A percentile compares a stretch with the other conserved stretches of the same genome.
These are phyloP conservation scores for Chrysanthemum seticuspe DNA, from an alignment of 129 eudicot genomes.

Conservation along the genomic window DNA sequence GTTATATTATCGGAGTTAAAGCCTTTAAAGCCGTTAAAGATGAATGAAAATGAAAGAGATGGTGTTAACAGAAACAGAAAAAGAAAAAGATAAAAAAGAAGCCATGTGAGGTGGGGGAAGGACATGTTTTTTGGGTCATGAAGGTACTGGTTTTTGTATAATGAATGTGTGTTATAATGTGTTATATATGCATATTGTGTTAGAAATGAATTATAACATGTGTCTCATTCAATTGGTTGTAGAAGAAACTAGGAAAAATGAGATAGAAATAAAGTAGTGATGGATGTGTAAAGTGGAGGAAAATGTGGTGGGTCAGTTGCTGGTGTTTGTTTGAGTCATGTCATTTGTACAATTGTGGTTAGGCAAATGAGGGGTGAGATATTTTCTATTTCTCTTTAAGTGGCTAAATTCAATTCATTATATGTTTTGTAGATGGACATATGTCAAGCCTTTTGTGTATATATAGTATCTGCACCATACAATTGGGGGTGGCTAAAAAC, in stretches of 20 bases:
- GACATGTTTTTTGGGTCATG: conserved; percentile 23
- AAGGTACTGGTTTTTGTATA: neutral
- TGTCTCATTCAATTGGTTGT: conserved; percentile 11
- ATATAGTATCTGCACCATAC: neutral
- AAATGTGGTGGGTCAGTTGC: conserved; percentile 11
- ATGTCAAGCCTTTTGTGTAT: conserved; percentile 4
- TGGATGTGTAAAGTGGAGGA: conserved; percentile 28
- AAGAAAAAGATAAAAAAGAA: neutral
- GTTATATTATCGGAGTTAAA: conserved; percentile 31
- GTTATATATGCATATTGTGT: neutral
- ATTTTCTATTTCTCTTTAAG: neutral
- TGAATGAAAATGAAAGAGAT: conserved; percentile 34
- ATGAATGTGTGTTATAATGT: neutral
- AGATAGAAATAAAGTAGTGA: conserved; percentile 17
- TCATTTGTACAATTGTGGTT: conserved; percentile 9
- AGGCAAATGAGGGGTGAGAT: conserved; percentile 8
- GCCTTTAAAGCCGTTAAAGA: conserved; percentile 46
- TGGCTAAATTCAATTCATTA: neutral
- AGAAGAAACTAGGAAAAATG: conserved; percentile 1
- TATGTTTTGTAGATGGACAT: neutral
- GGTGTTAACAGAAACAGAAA: conserved; percentile 15
- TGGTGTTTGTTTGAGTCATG: neutral
- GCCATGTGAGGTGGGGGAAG: conserved; percentile 24
- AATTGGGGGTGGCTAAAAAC: neutral
- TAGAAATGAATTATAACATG: conserved; percentile 13